Base-by-base conservation (phyloP, 2,329 filamentous ascomycete genomes). In the Apiospora saccharicola region DNA sequence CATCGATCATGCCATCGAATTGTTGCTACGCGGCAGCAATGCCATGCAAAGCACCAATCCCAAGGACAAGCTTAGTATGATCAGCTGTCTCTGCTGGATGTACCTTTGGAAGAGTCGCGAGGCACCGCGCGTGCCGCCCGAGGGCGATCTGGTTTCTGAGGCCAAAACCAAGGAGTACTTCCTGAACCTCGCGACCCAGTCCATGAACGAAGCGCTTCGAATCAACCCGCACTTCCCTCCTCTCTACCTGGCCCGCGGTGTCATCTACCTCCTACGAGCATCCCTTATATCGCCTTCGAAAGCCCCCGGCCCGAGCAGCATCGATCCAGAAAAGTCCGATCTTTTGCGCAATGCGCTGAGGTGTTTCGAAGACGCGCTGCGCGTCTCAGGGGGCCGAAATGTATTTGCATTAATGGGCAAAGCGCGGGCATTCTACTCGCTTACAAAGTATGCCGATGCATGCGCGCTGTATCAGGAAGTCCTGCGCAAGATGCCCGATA, bases 151-250 rank as follows among this genome's bases (percentile, higher is more conserved):
- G 70, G 87, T 89, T 30, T 90, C 91, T 16, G 94, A 97, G 75
- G 90, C 91, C 64, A 95, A 93, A 84, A 98, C 94, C 22, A 99
- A 99, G 82, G 96, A 99, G 76, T 90, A 93, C 82, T 99, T 95
- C 82, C 90, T 99, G 47, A 93, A 97, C 80, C 89, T 93, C 69
- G 96, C 96, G n/a, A 98, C 96, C 2, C 90, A 91, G 67, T 95
- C 93, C 1, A 88, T 99, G 74, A 99, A 99, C 83, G 96, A 98
- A 78, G 96, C 96, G n/a, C 94, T 94, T 26, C 92, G 95, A 73
- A 93, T 98, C 80, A 98, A 96, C 81, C 96, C 96, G 13, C 92
- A 94, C 0, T 98, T 97, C 76, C 93, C 95, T 7, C 95, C 96
- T 47, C 90, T 98, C 0, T 97, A 95, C 79, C 90, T 99, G 69